phyloP scores from a whole-genome alignment of 2,329 filamentous ascomycete species.

The Hypoxylon sp. region DNA sequence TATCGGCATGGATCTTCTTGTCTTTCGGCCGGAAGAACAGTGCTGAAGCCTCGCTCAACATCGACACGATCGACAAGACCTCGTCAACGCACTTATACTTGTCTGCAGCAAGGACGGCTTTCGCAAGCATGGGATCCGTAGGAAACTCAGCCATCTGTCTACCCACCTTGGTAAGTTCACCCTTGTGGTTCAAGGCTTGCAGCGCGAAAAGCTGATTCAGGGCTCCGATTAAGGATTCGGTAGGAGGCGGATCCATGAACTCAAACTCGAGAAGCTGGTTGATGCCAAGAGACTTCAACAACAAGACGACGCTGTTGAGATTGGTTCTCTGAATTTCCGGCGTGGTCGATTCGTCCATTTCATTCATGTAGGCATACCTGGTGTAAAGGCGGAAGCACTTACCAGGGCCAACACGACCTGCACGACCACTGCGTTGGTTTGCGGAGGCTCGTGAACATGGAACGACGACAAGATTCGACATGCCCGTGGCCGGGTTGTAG shows the following conservation, averaged over 20 bases:
- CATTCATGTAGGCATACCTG: constrained; percentile 93
- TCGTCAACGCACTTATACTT: constrained; percentile 95
- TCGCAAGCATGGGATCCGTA: constrained; percentile 91
- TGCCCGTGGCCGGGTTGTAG: constrained; percentile 91
- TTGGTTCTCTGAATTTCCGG: constrained; percentile 95
- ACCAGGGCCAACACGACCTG: constrained; percentile 90
- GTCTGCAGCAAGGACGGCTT: constrained; percentile 88
- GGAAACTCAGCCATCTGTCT: constrained; percentile 97
- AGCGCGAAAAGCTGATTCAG: constrained; percentile 93
- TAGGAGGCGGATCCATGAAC: constrained; percentile 94
- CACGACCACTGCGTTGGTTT: constrained; percentile 92
- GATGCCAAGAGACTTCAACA: constrained; percentile 91
- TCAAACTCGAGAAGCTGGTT: constrained; percentile 94
- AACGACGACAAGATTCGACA: constrained; percentile 91
- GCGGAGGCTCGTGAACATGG: constrained; percentile 93
- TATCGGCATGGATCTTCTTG: constrained; percentile 96
- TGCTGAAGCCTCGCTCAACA: constrained; percentile 89
- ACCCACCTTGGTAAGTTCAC: constrained; percentile 90
- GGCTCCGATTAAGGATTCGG: constrained; percentile 88
- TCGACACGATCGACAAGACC: constrained; percentile 91
- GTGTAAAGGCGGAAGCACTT: constrained; percentile 96
- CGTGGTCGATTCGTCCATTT: constrained; percentile 91
- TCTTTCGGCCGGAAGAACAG: constrained; percentile 97
- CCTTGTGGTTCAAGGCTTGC: constrained; percentile 88
- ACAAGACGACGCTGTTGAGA: constrained; percentile 84